Conservation (phyloP, 1,284 basidiomycete genomes). For the Caloboletus inedulis region DNA sequence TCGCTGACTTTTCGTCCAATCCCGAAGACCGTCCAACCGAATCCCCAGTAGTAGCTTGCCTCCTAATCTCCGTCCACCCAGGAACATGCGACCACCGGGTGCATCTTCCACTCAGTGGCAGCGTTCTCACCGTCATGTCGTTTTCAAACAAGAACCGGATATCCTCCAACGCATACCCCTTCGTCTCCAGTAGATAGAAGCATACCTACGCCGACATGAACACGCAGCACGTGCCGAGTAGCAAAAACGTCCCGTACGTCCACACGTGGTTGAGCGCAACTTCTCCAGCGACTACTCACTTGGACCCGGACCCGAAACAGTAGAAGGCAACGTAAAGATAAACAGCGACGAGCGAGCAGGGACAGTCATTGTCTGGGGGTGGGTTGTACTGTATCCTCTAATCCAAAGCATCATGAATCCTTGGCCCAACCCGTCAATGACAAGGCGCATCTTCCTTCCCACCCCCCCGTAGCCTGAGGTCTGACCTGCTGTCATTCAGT, state of each 20-base stretch:
- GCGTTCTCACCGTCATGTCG: conserved; percentile 38
- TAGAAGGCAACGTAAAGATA: conserved; percentile 48
- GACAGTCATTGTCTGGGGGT: too few species aligned
- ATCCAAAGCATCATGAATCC: conserved; percentile 50
- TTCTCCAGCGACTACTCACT: conserved; percentile 48
- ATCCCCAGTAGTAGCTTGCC: conserved; percentile 1
- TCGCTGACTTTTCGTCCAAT: conserved; percentile 11
- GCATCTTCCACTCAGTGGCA: conserved; percentile 51
- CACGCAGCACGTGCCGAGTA: conserved; percentile 48
- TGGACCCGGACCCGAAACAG: conserved; percentile 42
- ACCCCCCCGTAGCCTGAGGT: too few species aligned
- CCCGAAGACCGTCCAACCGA: too few species aligned
- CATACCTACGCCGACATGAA: conserved; percentile 47
- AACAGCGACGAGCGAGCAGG: conserved; percentile 45
- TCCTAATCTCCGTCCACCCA: conserved; percentile 34
- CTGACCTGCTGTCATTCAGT: too few species aligned
- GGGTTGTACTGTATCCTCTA: conserved; percentile 42
- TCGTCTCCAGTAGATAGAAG: conserved; percentile 45
- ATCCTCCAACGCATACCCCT: conserved; percentile 44
- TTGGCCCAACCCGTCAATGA: conserved; percentile 46
- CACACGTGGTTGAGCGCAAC: conserved; percentile 49
- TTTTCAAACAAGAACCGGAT: conserved; percentile 46
- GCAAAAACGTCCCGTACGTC: conserved; percentile 49
- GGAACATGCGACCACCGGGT: conserved; percentile 42
- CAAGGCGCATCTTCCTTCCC: conserved; percentile 46